Evolutionary conservation across 495 filamentous ascomycete species (phyloP).

Genomic region (Neurospora sp.): DNA sequence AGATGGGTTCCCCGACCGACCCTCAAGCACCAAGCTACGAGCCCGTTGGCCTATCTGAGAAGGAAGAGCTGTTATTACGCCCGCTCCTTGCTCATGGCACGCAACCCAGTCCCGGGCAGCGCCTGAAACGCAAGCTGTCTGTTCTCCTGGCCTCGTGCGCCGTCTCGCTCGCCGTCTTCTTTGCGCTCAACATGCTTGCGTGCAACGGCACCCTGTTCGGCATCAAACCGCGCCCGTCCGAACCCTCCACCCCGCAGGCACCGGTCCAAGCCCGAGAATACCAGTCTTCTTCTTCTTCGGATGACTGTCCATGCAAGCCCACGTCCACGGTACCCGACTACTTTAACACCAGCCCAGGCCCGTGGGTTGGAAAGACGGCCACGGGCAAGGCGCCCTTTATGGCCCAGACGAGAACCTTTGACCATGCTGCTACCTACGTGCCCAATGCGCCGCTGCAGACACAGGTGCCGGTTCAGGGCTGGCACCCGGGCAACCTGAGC

Average conservation of each 20-base stretch:
- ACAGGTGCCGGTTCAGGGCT: conserved; percentile 41
- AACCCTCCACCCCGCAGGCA: neutral
- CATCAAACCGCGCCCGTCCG: neutral
- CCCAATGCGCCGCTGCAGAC: conserved; percentile 51
- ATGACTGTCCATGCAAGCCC: conserved; percentile 8
- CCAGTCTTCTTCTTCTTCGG: neutral
- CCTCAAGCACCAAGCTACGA: conserved; percentile 3
- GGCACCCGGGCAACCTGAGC: conserved; percentile 31
- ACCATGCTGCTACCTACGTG: conserved; percentile 35
- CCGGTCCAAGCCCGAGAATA: neutral
- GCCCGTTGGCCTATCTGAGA: conserved; percentile 4
- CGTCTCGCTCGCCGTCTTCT: conserved; percentile 8
- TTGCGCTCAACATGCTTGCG: conserved; percentile 6
- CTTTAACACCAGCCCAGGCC: conserved; percentile 41
- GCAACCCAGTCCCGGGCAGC: neutral
- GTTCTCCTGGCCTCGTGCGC: conserved; percentile 2
- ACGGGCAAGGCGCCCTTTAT: conserved; percentile 47
- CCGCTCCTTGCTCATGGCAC: neutral
- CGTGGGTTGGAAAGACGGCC: conserved; percentile 42
- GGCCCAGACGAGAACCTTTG: conserved; percentile 47
- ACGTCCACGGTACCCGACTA: conserved; percentile 36
- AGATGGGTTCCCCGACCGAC: neutral
- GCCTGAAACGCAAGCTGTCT: neutral
- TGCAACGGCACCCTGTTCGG: conserved; percentile 6
- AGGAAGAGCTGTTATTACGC: neutral